Base-by-base conservation (phyloP, 1,139 yeast species). In the Suhomyces yuchorum region DNA sequence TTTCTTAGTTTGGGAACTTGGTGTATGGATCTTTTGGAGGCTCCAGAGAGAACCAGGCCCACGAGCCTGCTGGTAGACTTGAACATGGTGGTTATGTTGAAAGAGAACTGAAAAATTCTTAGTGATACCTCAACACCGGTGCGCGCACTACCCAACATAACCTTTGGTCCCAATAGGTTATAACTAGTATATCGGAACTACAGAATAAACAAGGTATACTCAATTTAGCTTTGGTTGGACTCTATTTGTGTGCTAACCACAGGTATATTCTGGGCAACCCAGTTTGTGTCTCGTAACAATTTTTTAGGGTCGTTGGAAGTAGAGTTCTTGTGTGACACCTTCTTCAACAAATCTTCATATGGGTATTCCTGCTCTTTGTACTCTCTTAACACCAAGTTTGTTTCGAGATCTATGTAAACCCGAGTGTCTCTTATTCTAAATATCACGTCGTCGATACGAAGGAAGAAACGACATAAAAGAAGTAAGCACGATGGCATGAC, bases 381-480 rank as follows among this genome's bases (percentile, higher is more conserved):
- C 67, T 93, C 97, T 53, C 97, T 71, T 24, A 92, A 71, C 1
- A 93, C 79, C 52, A 71, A 56, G 56, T 81, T 77, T 2, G 83
- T 78, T 35, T 77, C 82, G 58, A 93, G 86, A 60, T 93, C 98
- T 20, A 93, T 76, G 62, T 78, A 92, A 0, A 92, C 69, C 48
- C 99, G 75, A 0, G 96, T 87, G 61, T 93, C 99, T 51, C 93
- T 75, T 8, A 93, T 78, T 54, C 97, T 73, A 63, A 92, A 82
- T 19, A 90, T 70, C 9, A 93, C 99, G 56, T 88, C 86, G 66
- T 93, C 99, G 4, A 93, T 95, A 42, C 99, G 76, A 51, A 93
- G 68, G 64, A 89, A 93, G 57, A 92, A 81, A 42, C 99, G 77
- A 46, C 85, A 81, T 43, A 93, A 72, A 34, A 93, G 56, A 38